A percentile compares a stretch with the other conserved stretches of the same genome.
Conservation (phyloP, 1,139 yeast species). For the Pichia sp. region DNA sequence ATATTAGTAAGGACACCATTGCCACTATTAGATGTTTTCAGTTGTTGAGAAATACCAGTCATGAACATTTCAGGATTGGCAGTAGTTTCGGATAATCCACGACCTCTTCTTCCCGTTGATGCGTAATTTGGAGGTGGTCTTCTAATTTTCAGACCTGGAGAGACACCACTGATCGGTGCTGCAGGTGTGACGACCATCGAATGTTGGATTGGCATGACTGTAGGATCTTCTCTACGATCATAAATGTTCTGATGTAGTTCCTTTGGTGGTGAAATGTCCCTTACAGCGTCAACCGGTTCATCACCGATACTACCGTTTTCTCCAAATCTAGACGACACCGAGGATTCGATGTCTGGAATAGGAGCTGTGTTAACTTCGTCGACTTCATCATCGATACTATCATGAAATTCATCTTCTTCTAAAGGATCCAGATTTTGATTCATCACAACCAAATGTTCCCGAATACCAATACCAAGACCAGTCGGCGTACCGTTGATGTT, state of each 20-base stretch:
- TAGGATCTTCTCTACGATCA: conserved; percentile 48
- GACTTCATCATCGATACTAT: conserved; percentile 1
- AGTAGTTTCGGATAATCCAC: conserved; percentile 34
- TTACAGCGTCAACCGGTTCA: neutral
- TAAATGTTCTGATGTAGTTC: conserved; percentile 20
- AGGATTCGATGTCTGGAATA: conserved; percentile 8
- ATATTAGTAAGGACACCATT: neutral
- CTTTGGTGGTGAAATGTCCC: neutral
- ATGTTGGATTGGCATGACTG: conserved; percentile 48
- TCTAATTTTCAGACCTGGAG: conserved; percentile 17
- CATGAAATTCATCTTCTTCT: neutral
- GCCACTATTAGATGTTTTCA: neutral
- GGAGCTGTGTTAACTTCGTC: conserved; percentile 3
- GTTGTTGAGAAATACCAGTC: conserved; percentile 34
- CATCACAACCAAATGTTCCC: conserved; percentile 10
- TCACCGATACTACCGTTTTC: neutral
- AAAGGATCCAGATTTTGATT: conserved; percentile 3
- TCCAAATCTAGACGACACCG: neutral
- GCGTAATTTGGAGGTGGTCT: conserved; percentile 39
- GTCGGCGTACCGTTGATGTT: conserved; percentile 8
- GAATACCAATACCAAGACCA: conserved; percentile 5
- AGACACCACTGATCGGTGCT: conserved; percentile 13
- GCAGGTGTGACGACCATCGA: conserved; percentile 24
- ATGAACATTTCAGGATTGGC: conserved; percentile 32
- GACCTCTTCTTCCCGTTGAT: conserved; percentile 34